Percentiles rank a stretch among this genome's conserved stretches.
Evolutionary conservation across 345 rosid genomes (phyloP).

Genomic region (Arabis hirsuta): DNA sequence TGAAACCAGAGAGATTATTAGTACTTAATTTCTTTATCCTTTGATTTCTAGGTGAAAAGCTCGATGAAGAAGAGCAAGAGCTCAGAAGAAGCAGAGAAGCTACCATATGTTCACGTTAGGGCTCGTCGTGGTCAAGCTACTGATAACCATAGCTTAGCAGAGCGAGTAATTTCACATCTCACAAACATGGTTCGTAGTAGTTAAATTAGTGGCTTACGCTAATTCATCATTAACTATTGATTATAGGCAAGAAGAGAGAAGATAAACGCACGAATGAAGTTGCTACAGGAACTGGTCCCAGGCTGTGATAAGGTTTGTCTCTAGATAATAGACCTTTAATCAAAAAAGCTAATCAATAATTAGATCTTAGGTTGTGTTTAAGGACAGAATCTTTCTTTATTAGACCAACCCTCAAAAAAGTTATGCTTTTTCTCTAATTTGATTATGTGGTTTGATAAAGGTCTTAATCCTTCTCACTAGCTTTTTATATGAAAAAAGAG

Average conservation of each 20-base stretch:
- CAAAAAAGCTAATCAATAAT: conserved; percentile 49
- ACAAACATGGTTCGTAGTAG: neutral
- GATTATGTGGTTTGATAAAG: conserved; percentile 26
- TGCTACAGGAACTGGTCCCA: conserved; percentile 78
- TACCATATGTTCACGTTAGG: conserved; percentile 73
- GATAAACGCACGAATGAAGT: conserved; percentile 75
- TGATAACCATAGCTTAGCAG: conserved; percentile 77
- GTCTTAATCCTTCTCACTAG: conserved; percentile 24
- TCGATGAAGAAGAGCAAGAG: conserved; percentile 63
- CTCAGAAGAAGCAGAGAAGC: conserved; percentile 57
- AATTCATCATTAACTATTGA: conserved; percentile 2
- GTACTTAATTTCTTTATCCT: neutral
- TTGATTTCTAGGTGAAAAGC: conserved; percentile 48
- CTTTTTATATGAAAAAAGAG: conserved; percentile 5
- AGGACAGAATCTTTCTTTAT: conserved; percentile 38
- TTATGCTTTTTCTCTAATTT: conserved; percentile 4
- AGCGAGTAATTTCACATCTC: conserved; percentile 51
- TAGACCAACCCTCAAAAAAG: conserved; percentile 26
- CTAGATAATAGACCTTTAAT: conserved; percentile 32
- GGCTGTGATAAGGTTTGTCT: conserved; percentile 76
- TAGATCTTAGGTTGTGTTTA: conserved; percentile 44
- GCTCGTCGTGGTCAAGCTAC: conserved; percentile 86
- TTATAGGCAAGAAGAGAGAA: conserved; percentile 82
- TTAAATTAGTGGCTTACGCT: conserved; percentile 15
- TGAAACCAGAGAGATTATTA: neutral